Evolutionary conservation across 495 filamentous ascomycete species (phyloP).

Genomic region (Niebla homalea): DNA sequence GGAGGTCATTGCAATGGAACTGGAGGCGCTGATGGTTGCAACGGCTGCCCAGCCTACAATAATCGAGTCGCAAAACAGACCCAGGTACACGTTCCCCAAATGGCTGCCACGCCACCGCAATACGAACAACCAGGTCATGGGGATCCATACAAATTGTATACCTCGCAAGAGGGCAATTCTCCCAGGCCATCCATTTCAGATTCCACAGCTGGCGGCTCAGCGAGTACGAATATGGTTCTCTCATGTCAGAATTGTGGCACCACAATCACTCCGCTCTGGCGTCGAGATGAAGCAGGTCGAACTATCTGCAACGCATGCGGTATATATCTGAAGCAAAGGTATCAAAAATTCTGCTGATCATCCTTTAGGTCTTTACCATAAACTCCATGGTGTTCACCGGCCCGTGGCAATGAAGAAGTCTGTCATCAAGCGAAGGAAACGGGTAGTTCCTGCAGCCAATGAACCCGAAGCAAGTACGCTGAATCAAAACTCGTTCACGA

Average conservation of each 20-base stretch:
- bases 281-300: slow-evolving; percentile 86
- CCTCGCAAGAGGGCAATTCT: slow-evolving; percentile 15
- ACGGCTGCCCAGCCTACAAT: slow-evolving; percentile 93
- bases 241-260: slow-evolving; percentile 97
- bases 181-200: slow-evolving; percentile 12
- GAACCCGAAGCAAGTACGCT: slow-evolving; percentile 24
- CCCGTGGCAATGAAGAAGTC: slow-evolving; percentile 96
- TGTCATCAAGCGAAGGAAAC: slow-evolving; percentile 89
- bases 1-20: slow-evolving; percentile 95
- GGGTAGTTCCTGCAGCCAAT: slow-evolving; percentile 73
- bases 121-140: slow-evolving; percentile 3
- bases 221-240: slow-evolving; percentile 58
- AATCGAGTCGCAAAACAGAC: slow-evolving; percentile 87
- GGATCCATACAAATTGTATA: slow-evolving; percentile 6
- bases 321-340: slow-evolving; percentile 36
- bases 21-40: slow-evolving; percentile 89
- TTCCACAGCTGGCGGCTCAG: slow-evolving; percentile 14
- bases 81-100: slow-evolving; percentile 46
- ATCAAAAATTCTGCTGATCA: slow-evolving; percentile 16
- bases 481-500: slow-evolving; percentile 10
- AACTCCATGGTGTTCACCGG: slow-evolving; percentile 84
- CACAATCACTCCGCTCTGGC: slow-evolving; percentile 91
- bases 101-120: slow-evolving; percentile 9
- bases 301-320: slow-evolving; percentile 98
- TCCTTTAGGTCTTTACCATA: slow-evolving; percentile 76